Base-by-base conservation (phyloP, 1,284 basidiomycete species). In the Sporisorium scitamineum region DNA sequence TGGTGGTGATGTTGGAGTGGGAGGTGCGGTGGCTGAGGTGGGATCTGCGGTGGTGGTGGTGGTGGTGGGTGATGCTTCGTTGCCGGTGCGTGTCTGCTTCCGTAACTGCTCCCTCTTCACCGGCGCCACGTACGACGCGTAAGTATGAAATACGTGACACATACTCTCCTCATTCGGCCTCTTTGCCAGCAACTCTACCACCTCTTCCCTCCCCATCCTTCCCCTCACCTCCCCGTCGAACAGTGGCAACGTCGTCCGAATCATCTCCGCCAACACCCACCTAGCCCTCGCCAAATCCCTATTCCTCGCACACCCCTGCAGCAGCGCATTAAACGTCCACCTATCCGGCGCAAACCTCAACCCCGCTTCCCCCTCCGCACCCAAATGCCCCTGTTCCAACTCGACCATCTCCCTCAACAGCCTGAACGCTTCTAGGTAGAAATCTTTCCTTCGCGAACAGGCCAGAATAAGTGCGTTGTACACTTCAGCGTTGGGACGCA, bases 261-360 rank as follows among this genome's bases (percentile, higher is more conserved):
- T 89, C 86, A 94, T 91, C 87, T 97, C 94, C 0, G 92, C 93
- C 60, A 99, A 87, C 63, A 97, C 92, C 95, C 95, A 98, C 66
- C 95, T 88, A 9, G 92, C 91, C 51, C 94, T 88, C 10, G 89
- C 88, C 10, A 99, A 86, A 85, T 98, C 96, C 0, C 94, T 93
- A 0, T 91, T 88, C 5, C 94, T 88, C 84, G 95, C 97, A 54
- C 94, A 92, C 0, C 94, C 94, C 71, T 96, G 93, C 61, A 99
- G 86, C 27, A 99, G 85, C 0, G 94, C 94, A 55, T 89, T 88
- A 86, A 95, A 97, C 0, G 93, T 94, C 54, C 88, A 87, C 22
- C 88, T 84, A 59, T 91, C 90, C 0, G 94, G 94, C 11, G 88
- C 84, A 80, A 92, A 91, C 8, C 85, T 42, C 24, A 55, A 39